Base-by-base conservation (phyloP, 1,139 yeast genomes). In the Saccharomyces hybrid region DNA sequence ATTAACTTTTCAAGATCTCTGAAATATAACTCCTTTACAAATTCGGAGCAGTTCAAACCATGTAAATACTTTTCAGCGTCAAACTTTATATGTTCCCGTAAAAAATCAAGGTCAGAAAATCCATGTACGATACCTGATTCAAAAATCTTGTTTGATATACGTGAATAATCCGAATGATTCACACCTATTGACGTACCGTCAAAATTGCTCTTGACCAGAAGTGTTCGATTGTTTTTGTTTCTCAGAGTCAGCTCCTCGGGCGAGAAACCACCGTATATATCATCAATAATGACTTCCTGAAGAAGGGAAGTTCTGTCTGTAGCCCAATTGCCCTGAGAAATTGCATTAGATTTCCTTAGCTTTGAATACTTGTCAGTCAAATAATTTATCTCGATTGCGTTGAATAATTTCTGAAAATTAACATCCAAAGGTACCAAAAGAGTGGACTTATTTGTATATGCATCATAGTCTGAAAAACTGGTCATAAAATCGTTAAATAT, bases 61-160 rank as follows among this genome's bases (percentile, higher is more conserved):
- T 80, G 77, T 7, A 91, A 72, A 53, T 87, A 82, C 65, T 86
- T 89, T 59, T 86, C 77, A 0, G 91, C 86, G n/a, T 83, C 82
- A 71, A 88, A 81, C 0, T 71, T 69, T 6, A 76, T 65, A 11
- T 75, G 61, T 1, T 71, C 62, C 0, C 68, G 56, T 47, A 81
- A 70, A 55, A 80, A 71, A 24, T 71, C 55, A 14, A 72, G 48
- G 21, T 71, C 61, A 26, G 73, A 68, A 62, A 86, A 83, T 3
- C 81, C 65, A 66, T 90, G 93, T 0, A 85, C 65, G 0, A 86
- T 68, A 0, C 90, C 93, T 67, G 84, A 81, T 1, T 82, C 71
- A 4, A 82, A 72, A 0, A 84, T 65, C 14, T 76, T 63, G 54
- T 83, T 79, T 2, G 79, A 63, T 1, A 67, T 63, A 2, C 73